Base-by-base conservation (phyloP, 164 flowering plant species). In the Vitis rupestris region DNA sequence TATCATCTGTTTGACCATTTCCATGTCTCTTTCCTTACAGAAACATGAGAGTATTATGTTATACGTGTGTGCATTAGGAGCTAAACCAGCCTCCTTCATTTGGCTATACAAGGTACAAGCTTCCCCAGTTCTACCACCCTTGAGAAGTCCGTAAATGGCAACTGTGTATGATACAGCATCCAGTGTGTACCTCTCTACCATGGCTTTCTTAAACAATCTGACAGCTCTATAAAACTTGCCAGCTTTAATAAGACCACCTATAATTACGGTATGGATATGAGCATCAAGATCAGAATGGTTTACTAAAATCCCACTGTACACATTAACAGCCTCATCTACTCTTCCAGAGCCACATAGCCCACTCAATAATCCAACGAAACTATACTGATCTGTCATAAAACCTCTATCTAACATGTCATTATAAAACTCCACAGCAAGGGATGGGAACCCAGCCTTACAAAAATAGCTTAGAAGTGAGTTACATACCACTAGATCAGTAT, bases 161-260 rank as follows among this genome's bases (percentile, higher is more conserved):
- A 83, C 80, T 27, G 81, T 74, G 69, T 81, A 89, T 3, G 86
- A 78, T 47, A 87, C 85, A 71, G 63, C 82, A 86, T 89, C 94
- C 7, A 89, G 71, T 12, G 76, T 69, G 37, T 70, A 71, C 47
- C 79, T 81, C 62, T 75, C 78, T 47, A 29, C 47, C 52, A 70
- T 48, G 11, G 84, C 86, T 70, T 79, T 75, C 59, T 74, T 77
- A 52, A 88, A 83, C 75, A 90, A 67, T 37, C 70, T 71, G 58
- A 82, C 55, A 60, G 86, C 89, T 72, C 30, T 69, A 51, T 79
- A 66, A 59, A 67, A 72, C 53, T 75, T 76, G 8, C 89, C 86
- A 15, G 27, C 79, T 73, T 72, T 79, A 64, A 88, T 76, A 44
- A 90, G 89, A 61, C 80, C 83, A 74, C 74, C 68, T 1, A 85